These are phyloP conservation scores for Brassica incana DNA, from an alignment of 345 rosid genomes.

Conservation along the genomic window DNA sequence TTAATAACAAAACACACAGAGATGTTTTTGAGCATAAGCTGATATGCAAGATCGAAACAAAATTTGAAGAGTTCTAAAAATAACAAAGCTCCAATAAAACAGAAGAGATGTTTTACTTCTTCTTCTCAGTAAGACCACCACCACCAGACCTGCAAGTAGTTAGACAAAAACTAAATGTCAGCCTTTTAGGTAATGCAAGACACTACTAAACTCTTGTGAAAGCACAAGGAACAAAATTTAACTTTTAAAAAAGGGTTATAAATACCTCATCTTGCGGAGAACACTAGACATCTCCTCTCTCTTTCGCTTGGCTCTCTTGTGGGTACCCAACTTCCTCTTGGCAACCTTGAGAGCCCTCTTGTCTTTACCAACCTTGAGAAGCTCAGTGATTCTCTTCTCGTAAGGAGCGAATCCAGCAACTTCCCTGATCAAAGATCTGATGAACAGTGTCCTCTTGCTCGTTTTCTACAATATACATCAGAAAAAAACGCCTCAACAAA, in stretches of 20 bases:
- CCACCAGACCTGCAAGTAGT: constrained; percentile 36
- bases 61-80: constrained; percentile 4
- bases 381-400: constrained; percentile 47
- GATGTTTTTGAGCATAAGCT: constrained; percentile 1
- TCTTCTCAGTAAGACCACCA: constrained; percentile 39
- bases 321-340: constrained; percentile 44
- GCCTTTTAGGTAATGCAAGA: no score
- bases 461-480: constrained; percentile 23
- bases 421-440: constrained; percentile 36
- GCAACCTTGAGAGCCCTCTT: constrained; percentile 45
- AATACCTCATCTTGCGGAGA: constrained; percentile 45
- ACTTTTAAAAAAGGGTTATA: no score
- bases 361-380: constrained; percentile 43
- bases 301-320: constrained; percentile 46
- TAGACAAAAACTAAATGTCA: neutral
- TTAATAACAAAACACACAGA: constrained; percentile 18
- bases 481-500: neutral
- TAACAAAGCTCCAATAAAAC: constrained; percentile 20
- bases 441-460: constrained; percentile 38
- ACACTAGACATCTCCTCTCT: constrained; percentile 45
- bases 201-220: no score
- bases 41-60: neutral
- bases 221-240: neutral
- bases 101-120: constrained; percentile 28
- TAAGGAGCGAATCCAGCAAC: constrained; percentile 44